phyloP scores from a whole-genome alignment of 441 rosid species.

The Arabidopsis lyrata region DNA sequence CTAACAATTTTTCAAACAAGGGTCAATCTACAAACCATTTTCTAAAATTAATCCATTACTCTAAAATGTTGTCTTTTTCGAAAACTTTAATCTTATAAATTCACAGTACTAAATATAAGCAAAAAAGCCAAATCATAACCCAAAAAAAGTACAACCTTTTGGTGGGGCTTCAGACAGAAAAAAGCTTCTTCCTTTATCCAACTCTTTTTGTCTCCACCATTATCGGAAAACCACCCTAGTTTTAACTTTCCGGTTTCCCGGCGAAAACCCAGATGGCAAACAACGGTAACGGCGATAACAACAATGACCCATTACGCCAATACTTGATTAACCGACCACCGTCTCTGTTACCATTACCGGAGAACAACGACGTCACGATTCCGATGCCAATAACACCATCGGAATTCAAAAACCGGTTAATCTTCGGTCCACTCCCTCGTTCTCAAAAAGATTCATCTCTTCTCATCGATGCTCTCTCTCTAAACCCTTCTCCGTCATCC shows the following conservation, averaged over 20 bases:
- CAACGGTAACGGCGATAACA: constrained; percentile 13
- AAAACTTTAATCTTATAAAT: not conserved
- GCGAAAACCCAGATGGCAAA: constrained; percentile 23
- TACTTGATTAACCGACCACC: constrained; percentile 36
- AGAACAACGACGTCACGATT: constrained; percentile 62
- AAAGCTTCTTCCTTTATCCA: constrained; percentile 16
- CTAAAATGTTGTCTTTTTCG: not conserved
- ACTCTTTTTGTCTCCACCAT: not conserved
- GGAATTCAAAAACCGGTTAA: constrained; percentile 72
- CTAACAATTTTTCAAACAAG: too few species aligned
- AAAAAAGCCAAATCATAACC: constrained; percentile 7
- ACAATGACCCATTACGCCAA: constrained; percentile 36
- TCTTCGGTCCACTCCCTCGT: constrained; percentile 65
- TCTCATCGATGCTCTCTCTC: constrained; percentile 54
- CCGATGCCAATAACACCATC: constrained; percentile 71
- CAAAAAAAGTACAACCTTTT: constrained; percentile 14
- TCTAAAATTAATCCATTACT: not conserved
- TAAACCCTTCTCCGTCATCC: constrained; percentile 41
- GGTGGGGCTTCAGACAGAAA: not conserved
- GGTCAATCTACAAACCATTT: too few species aligned
- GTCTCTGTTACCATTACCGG: constrained; percentile 72
- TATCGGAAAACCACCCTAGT: constrained; percentile 26
- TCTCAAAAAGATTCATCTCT: constrained; percentile 49
- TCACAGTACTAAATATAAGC: not conserved
- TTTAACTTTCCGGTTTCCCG: constrained; percentile 23